These are phyloP conservation scores for Fusarium robinianum DNA, from an alignment of 2,329 filamentous ascomycete genomes.

Conservation along the genomic window DNA sequence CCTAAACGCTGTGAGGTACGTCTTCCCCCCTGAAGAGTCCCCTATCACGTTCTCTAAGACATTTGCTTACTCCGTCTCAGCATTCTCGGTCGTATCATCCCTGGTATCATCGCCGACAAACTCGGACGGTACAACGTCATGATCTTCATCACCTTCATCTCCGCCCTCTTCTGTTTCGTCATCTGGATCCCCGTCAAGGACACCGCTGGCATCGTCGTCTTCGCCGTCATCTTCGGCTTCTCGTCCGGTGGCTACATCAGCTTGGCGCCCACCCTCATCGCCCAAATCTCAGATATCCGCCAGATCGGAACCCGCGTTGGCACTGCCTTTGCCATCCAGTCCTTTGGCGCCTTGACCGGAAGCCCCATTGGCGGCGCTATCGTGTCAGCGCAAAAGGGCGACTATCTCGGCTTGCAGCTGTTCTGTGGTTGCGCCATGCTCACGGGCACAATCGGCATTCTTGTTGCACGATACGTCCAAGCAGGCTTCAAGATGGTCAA, in stretches of 20 bases:
- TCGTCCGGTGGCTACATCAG: conserved; percentile 68
- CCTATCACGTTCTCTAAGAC: neutral
- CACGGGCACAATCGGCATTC: conserved; percentile 35
- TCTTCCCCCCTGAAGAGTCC: neutral
- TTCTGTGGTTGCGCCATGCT: conserved; percentile 63
- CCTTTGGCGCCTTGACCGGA: conserved; percentile 68
- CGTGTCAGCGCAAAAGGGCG: conserved; percentile 54
- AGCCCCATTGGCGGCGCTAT: conserved; percentile 70
- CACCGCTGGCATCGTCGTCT: conserved; percentile 64
- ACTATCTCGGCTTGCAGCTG: conserved; percentile 64
- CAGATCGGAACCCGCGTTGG: conserved; percentile 73
- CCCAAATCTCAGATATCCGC: conserved; percentile 71
- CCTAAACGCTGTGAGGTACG: conserved; percentile 58
- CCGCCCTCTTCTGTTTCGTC: conserved; percentile 50
- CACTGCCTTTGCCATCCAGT: conserved; percentile 63
- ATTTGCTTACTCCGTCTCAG: conserved; percentile 36
- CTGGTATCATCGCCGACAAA: conserved; percentile 53
- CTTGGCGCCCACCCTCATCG: conserved; percentile 65
- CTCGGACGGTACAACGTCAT: conserved; percentile 53
- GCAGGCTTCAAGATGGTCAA: conserved; percentile 43
- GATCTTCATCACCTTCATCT: conserved; percentile 57
- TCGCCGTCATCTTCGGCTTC: conserved; percentile 71
- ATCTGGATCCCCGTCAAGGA: conserved; percentile 56
- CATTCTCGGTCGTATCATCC: conserved; percentile 57
- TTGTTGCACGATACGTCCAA: conserved; percentile 41